These are phyloP conservation scores for Diaporthe destruens DNA, from an alignment of 2,329 filamentous ascomycete species.

Conservation along the genomic window DNA sequence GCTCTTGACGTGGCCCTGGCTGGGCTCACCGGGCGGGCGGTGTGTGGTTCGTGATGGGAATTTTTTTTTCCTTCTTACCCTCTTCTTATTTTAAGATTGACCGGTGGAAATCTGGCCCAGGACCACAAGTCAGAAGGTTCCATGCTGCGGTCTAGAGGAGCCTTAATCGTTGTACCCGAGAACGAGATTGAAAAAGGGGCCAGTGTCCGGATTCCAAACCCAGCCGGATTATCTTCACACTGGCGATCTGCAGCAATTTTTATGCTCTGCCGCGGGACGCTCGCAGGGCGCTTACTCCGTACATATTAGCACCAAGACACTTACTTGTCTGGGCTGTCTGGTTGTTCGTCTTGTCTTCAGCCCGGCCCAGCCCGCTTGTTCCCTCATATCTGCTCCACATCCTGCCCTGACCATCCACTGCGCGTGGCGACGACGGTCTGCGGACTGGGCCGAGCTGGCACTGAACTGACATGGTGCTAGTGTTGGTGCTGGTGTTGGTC, in stretches of 20 bases:
- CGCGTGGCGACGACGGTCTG: slow-evolving; percentile 6
- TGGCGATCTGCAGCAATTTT: slow-evolving; percentile 26
- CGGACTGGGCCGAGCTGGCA: slow-evolving; percentile 16
- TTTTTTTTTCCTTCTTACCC: neutral
- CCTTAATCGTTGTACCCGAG: slow-evolving; percentile 23
- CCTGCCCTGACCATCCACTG: neutral
- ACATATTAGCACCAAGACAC: no score
- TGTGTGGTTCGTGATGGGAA: slow-evolving; percentile 19
- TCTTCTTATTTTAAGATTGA: slow-evolving; percentile 24
- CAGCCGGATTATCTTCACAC: slow-evolving; percentile 23
- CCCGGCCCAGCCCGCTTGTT: neutral
- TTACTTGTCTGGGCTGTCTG: no score
- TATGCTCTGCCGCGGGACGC: slow-evolving; percentile 19
- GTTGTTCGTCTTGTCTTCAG: neutral
- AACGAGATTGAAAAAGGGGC: slow-evolving; percentile 33
- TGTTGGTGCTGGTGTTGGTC: neutral
- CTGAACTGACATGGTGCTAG: no score
- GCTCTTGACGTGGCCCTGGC: slow-evolving; percentile 8
- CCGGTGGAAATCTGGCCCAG: slow-evolving; percentile 19
- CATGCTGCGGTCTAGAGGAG: slow-evolving; percentile 16
- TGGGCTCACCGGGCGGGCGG: slow-evolving; percentile 15
- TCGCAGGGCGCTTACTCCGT: neutral
- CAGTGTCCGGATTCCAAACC: slow-evolving; percentile 18
- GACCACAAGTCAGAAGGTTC: slow-evolving; percentile 25
- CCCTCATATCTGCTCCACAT: neutral